Base-by-base conservation (phyloP, 345 rosid genomes). In the Ceriops decandra region DNA sequence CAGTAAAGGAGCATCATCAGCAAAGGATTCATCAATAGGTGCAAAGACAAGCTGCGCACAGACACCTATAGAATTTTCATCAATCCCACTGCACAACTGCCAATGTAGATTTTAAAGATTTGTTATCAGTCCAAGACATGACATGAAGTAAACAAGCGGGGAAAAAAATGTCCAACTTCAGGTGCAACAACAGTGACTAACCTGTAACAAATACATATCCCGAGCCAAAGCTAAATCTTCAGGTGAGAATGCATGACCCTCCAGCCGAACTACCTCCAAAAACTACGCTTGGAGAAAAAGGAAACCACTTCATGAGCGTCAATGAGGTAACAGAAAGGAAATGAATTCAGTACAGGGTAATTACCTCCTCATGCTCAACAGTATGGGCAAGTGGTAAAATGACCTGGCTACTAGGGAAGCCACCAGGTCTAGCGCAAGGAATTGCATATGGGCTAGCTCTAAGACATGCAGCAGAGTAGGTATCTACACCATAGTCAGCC, bases 11-110 rank as follows among this genome's bases (percentile, higher is more conserved):
- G 96, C 97, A 77, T 91, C 97, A 81, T 93, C 96, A n/a, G 98
- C 95, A 66, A 93, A 93, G 19, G 98, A 89, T 73, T 91, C 97
- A 52, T 93, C 97, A 19, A 93, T 91, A 52, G 97, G 97, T 28
- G 97, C 97, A 83, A 88, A 93, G 58, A 93, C 96, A 68, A 93
- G 98, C 74, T 93, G 97, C 24, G 98, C 97, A 82, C 96, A 91
- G 36, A 92, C 85, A 68, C 92, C 95, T 67, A 91, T 83, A 68
- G 85, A 89, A 82, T 82, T 91, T 79, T 93, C 98, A 80, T 91
- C 97, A 72, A 88, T 86, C 62, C 98, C 98, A 10, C 88, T 82
- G 78, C 98, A 89, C 4, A 86, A 82, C 98, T 93, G 86, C 68
- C 59, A 36, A n/a, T 38, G 33, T 3, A 36, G 62, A 60, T 47